Evolutionary conservation across 2,329 filamentous ascomycete species (phyloP), one percentile per base, ranked within the genome.

Genomic region (Pseudogymnoascus sp.): DNA sequence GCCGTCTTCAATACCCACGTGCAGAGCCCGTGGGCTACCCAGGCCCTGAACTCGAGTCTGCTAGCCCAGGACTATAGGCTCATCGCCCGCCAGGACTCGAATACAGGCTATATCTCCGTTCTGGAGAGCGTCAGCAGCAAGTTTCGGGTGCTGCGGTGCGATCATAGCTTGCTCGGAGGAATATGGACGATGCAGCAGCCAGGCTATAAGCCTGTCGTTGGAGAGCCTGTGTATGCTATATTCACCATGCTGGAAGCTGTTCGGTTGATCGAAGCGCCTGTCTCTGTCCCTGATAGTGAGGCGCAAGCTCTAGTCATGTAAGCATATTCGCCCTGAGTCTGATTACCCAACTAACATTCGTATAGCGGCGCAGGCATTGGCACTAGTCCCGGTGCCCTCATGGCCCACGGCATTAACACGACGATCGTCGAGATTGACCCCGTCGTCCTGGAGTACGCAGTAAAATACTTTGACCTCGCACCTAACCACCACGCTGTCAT

Each of bases 361-460:
- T 7, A 39, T 58, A 92, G 88, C 67, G 94, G 94, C 5, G 84
- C 97, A 18, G 94, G 94, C 52, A 90, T 97, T 63, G 94, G 94
- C 39, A 97, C 93, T 0, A 91, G 90, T 0, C 93, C 93, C 0
- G 88, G 90, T 40, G 92, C 93, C 5, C 76, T 99, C 12, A 88
- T 97, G 62, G 81, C 85, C 4, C 94, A 97, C 69, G 91, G 92
- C 3, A 90, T 99, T 71, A 83, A 92, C 69, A 97, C 93, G 0
- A 97, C 93, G 0, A 88, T 97, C 64, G 88, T 99, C 13, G 94
- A 99, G 74, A 90, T 99, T 61, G 94, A 99, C 70, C 92, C 92
- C 0, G 85, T 88, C 1, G 92, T 99, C 25, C 84, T 96, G 73
- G 82, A 88, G 59, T 94, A 92, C 72, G 92, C 94, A 3, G 79